Conservation (phyloP, 2,329 filamentous ascomycete genomes). For the Botrytis elliptica region DNA sequence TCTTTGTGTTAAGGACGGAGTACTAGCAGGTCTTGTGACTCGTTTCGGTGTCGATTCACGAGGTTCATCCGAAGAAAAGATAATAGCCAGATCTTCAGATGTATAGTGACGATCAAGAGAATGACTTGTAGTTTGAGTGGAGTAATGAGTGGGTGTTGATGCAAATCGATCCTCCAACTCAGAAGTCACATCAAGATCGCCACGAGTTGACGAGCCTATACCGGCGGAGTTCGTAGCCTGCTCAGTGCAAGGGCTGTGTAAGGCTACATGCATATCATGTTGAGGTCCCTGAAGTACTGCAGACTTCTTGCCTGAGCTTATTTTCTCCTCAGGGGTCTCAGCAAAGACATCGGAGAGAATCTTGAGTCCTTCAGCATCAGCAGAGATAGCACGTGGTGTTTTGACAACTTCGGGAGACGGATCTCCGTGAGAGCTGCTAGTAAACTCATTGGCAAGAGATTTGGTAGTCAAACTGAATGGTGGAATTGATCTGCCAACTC, state of each 20-base stretch:
- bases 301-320: background rate
- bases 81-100: background rate
- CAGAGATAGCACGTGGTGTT: background rate
- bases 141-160: background rate
- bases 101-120: background rate
- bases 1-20: background rate
- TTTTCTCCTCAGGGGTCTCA: background rate
- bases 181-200: background rate
- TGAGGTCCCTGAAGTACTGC: background rate
- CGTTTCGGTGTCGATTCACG: background rate
- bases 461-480: background rate
- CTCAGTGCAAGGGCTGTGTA: background rate
- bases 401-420: background rate
- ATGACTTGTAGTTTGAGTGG: background rate
- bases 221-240: background rate
- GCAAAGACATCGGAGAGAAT: background rate
- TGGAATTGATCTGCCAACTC: too few relatives aligned
- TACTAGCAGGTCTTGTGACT: constrained; percentile 6
- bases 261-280: background rate
- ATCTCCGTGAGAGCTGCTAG: background rate
- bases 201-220: background rate
- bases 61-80: background rate
- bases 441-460: background rate
- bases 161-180: background rate
- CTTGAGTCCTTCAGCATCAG: background rate